phyloP scores from a whole-genome alignment of 495 filamentous ascomycete genomes.

The Venustampulla echinocandica region DNA sequence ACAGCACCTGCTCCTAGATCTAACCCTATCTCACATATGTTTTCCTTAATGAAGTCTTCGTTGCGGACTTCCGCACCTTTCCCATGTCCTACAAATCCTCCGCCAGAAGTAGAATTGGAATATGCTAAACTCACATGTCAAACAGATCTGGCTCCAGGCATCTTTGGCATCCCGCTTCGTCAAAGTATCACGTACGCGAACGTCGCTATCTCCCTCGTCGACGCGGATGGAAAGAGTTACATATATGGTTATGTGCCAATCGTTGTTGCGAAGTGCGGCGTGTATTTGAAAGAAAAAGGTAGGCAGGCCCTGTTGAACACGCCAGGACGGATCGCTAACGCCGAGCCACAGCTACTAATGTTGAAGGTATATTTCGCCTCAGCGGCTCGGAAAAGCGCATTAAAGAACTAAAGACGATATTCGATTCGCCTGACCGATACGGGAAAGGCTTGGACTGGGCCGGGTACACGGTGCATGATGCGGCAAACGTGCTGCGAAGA shows the following conservation, averaged over 20 bases:
- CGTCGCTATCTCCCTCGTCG: constrained; percentile 91
- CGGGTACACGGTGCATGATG: constrained; percentile 97
- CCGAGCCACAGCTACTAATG: constrained; percentile 64
- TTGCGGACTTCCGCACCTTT: too few species aligned
- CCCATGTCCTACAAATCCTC: not conserved
- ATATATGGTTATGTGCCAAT: constrained; percentile 99
- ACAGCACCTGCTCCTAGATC: constrained; percentile 4
- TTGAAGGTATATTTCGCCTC: constrained; percentile 95
- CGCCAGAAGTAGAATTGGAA: not conserved
- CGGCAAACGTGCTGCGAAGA: constrained; percentile 88
- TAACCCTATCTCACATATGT: not conserved
- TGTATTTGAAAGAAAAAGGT: constrained; percentile 99
- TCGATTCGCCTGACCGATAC: constrained; percentile 92
- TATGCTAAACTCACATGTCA: not conserved
- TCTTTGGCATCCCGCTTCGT: constrained; percentile 91
- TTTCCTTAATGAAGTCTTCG: not conserved
- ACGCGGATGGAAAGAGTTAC: constrained; percentile 84
- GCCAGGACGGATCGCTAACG: constrained; percentile 11
- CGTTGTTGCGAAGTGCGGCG: constrained; percentile 96
- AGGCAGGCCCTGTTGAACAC: constrained; percentile 22
- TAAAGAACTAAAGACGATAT: constrained; percentile 85
- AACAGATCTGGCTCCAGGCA: constrained; percentile 29
- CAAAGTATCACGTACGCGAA: constrained; percentile 97
- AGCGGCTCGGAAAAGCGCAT: constrained; percentile 97
- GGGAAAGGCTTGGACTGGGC: constrained; percentile 96